Evolutionary conservation across 192 early-diverging fungal species (phyloP).

Genomic region (Coemansia sp.): DNA sequence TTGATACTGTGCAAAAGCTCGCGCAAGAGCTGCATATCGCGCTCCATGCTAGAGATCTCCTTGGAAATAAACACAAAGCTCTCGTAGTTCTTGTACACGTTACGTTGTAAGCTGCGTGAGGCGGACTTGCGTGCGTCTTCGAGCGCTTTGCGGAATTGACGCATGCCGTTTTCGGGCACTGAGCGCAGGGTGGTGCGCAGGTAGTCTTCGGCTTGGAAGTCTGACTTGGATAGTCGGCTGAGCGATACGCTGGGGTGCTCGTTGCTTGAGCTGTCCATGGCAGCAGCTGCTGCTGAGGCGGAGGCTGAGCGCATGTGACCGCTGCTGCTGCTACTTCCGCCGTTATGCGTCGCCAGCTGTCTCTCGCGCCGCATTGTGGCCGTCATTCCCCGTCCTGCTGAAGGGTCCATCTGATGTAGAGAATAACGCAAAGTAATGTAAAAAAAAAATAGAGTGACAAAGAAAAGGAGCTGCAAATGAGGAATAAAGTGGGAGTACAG

Average conservation of each 20-base stretch:
- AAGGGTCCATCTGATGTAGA: constrained; percentile 1
- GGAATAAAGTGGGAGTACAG: not conserved
- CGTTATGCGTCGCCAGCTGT: not conserved
- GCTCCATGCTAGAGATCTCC: constrained; percentile 72
- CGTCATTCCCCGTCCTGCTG: not conserved
- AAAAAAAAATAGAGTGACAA: not conserved
- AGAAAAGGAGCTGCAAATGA: not conserved
- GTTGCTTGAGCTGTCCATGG: constrained; percentile 7
- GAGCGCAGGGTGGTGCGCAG: constrained; percentile 32
- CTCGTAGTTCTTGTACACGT: constrained; percentile 71
- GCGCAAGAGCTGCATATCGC: constrained; percentile 64
- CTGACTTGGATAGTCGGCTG: constrained; percentile 33
- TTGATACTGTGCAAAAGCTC: constrained; percentile 61
- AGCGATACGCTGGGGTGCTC: constrained; percentile 33
- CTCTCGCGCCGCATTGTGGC: constrained; percentile 1
- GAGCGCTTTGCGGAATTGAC: constrained; percentile 54
- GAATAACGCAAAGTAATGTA: not conserved
- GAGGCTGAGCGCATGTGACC: not conserved
- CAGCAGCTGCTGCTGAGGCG: not conserved
- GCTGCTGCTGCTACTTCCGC: not conserved
- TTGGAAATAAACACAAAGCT: constrained; percentile 77
- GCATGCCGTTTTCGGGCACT: constrained; percentile 28
- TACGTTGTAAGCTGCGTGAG: constrained; percentile 61
- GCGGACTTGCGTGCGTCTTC: constrained; percentile 59
- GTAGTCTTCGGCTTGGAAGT: constrained; percentile 45